phyloP scores from a whole-genome alignment of 148 eudicot genomes.

The Silene latifolia region DNA sequence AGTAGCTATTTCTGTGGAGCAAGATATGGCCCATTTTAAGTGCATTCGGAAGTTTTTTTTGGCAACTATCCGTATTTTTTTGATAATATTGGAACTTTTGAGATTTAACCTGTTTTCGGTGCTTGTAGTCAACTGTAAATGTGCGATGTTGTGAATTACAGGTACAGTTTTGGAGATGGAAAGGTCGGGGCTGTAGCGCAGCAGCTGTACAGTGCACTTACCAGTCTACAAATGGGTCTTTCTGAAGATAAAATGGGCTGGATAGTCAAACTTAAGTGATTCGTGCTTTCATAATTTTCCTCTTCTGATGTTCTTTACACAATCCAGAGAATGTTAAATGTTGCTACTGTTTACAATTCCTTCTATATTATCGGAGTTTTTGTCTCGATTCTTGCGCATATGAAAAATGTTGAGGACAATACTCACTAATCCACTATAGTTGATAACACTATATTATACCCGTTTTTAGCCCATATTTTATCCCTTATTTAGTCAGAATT shows the following conservation, averaged over 20 bases:
- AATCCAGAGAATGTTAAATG: background rate
- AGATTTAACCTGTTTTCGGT: background rate
- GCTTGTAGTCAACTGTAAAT: background rate
- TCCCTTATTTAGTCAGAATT: too few relatives aligned
- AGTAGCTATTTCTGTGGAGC: too few relatives aligned
- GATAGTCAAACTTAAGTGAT: constrained; percentile 57
- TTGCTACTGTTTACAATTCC: background rate
- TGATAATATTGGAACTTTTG: background rate
- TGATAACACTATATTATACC: too few relatives aligned
- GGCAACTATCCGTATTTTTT: too few relatives aligned
- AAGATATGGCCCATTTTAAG: too few relatives aligned
- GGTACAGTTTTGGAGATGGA: constrained; percentile 52
- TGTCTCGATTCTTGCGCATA: background rate
- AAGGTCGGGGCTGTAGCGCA: constrained; percentile 73
- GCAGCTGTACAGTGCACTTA: constrained; percentile 66
- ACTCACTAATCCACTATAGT: too few relatives aligned
- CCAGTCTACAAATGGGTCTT: constrained; percentile 84
- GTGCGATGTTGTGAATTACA: constrained; percentile 24
- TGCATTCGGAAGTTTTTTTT: too few relatives aligned
- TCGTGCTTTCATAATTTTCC: background rate
- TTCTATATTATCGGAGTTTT: too few relatives aligned
- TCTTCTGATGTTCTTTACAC: background rate
- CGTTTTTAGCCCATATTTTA: too few relatives aligned
- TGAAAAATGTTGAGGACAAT: too few relatives aligned
- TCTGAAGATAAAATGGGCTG: constrained; percentile 76